A percentile compares a stretch with the other conserved stretches of the same genome.
Conservation (phyloP, 495 filamentous ascomycete species). For the Parmelia sp. region DNA sequence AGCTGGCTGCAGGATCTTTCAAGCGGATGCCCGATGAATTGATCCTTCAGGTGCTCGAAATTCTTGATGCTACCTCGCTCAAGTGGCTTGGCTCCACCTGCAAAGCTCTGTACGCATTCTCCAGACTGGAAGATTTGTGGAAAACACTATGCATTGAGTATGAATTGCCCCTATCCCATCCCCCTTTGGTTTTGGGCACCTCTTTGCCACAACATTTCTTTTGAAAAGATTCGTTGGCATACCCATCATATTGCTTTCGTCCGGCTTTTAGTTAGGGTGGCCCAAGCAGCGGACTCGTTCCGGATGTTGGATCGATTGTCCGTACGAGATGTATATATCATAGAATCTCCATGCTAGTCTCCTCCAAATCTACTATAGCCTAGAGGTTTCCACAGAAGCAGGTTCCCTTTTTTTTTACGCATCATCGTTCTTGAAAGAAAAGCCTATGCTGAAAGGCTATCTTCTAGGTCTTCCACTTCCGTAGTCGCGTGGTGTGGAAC, state of each 20-base stretch:
- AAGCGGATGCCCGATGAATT: constrained; percentile 71
- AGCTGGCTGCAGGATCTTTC: constrained; percentile 57
- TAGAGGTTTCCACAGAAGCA: neutral
- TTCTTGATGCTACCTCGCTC: constrained; percentile 57
- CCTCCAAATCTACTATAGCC: neutral
- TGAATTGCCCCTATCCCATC: constrained; percentile 35
- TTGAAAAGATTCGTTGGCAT: neutral
- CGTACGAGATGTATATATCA: neutral
- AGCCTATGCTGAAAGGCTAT: constrained; percentile 16
- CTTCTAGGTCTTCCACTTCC: constrained; percentile 35
- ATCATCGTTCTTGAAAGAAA: neutral
- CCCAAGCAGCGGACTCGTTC: neutral
- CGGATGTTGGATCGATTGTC: neutral
- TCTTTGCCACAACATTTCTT: neutral
- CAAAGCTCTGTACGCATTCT: constrained; percentile 83
- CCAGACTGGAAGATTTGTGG: constrained; percentile 83
- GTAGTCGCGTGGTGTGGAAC: constrained; percentile 71
- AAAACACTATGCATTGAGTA: constrained; percentile 81
- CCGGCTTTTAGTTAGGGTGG: neutral
- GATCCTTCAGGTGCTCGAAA: constrained; percentile 68
- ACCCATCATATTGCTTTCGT: neutral
- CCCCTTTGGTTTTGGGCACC: constrained; percentile 1
- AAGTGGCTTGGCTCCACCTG: constrained; percentile 71
- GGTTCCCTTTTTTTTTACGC: neutral
- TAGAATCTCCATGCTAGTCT: neutral